Evolutionary conservation across 495 filamentous ascomycete species (phyloP).

Genomic region (Viridothelium virens): DNA sequence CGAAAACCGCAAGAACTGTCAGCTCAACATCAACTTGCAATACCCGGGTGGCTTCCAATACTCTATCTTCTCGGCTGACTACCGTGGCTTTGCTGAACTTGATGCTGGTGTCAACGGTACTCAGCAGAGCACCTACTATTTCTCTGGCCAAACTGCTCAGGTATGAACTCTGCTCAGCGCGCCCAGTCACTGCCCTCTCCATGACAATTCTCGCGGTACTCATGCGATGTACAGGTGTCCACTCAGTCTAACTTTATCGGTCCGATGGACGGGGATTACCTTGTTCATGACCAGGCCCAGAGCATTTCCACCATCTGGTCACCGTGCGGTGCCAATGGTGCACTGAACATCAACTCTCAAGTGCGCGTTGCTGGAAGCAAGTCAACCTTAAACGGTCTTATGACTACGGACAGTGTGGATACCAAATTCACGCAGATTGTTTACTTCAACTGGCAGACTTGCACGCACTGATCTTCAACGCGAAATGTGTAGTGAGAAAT

Average conservation of each 20-base stretch:
- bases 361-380: conserved; percentile 26
- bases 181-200: background rate
- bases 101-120: conserved; percentile 40
- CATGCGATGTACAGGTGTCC: conserved; percentile 17
- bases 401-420: conserved; percentile 38
- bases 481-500: background rate
- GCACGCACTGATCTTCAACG: conserved; percentile 7
- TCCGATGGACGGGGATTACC: conserved; percentile 28
- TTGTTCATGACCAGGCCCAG: conserved; percentile 28
- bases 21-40: conserved; percentile 43
- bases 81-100: conserved; percentile 43
- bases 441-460: conserved; percentile 30
- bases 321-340: conserved; percentile 31
- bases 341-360: conserved; percentile 36
- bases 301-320: conserved; percentile 31
- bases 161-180: conserved; percentile 15
- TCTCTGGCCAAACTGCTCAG: conserved; percentile 38
- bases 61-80: conserved; percentile 45
- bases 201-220: background rate
- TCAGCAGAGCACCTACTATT: conserved; percentile 47
- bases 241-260: conserved; percentile 28
- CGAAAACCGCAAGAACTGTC: conserved; percentile 45
- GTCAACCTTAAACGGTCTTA: conserved; percentile 26
- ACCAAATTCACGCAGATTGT: conserved; percentile 36
- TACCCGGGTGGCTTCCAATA: conserved; percentile 49